These are phyloP conservation scores for Eragrostis curvula DNA, from an alignment of 176 grass and related monocot species.

Conservation along the genomic window DNA sequence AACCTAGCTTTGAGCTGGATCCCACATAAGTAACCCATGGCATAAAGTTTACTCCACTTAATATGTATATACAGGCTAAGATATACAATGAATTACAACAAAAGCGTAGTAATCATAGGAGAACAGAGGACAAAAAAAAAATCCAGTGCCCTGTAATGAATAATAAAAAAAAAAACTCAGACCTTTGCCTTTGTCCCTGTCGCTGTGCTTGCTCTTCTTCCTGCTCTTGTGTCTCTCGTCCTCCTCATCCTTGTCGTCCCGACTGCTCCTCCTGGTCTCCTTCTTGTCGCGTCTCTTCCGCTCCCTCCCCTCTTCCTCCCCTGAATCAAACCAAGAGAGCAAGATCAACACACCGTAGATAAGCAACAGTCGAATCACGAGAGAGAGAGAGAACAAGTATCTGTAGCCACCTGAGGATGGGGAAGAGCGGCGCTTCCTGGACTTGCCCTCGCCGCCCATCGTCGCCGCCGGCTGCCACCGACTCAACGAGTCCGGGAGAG, in stretches of 20 bases:
- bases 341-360: neutral
- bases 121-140: neutral
- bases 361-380: neutral
- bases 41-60: neutral
- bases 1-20: neutral
- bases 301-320: constrained; percentile 70
- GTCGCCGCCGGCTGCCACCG: constrained; percentile 30
- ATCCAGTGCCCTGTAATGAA: neutral
- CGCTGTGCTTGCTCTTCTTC: constrained; percentile 63
- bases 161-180: constrained; percentile 30
- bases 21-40: neutral
- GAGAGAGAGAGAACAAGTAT: neutral
- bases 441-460: constrained; percentile 73
- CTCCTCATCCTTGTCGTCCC: constrained; percentile 40
- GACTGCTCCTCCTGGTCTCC: constrained; percentile 46
- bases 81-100: neutral
- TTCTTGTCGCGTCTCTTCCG: constrained; percentile 56
- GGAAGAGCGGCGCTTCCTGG: constrained; percentile 66
- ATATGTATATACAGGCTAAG: neutral
- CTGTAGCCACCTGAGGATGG: constrained; percentile 45
- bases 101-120: neutral
- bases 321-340: constrained; percentile 47
- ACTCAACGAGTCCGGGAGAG: too few relatives aligned
- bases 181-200: constrained; percentile 73
- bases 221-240: constrained; percentile 55